phyloP scores from a whole-genome alignment of 306 rosid genomes.

The Medicago arabica region DNA sequence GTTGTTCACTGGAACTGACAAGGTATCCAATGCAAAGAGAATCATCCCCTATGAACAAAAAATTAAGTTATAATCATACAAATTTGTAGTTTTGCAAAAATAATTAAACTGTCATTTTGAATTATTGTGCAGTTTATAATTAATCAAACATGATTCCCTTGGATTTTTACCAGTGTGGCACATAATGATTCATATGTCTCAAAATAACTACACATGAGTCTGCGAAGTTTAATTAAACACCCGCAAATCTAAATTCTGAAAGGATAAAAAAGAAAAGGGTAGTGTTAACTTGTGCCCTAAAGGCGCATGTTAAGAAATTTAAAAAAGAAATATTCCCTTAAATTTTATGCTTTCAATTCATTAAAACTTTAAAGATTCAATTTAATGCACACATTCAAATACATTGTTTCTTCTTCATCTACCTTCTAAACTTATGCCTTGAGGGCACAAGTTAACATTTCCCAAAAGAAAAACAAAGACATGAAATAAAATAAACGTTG shows the following conservation, averaged over 20 bases:
- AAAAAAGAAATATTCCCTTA: too few species aligned
- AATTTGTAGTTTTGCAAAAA: conserved; percentile 32
- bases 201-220: conserved; percentile 17
- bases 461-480: neutral
- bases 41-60: conserved; percentile 38
- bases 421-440: too few species aligned
- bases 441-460: too few species aligned
- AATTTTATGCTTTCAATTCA: too few species aligned
- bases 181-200: conserved; percentile 28
- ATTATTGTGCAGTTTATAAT: conserved; percentile 30
- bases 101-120: conserved; percentile 30
- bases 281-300: too few species aligned
- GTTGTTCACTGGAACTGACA: conserved; percentile 38
- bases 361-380: too few species aligned
- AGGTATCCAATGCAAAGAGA: conserved; percentile 45
- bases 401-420: too few species aligned
- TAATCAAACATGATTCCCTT: conserved; percentile 15
- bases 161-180: conserved; percentile 26
- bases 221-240: conserved; percentile 28
- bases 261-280: too few species aligned
- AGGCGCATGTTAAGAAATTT: too few species aligned
- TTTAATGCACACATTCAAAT: too few species aligned
- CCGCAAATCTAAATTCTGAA: conserved; percentile 33
- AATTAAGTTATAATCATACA: conserved; percentile 34
- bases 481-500: conserved; percentile 32